These are phyloP conservation scores for Wickerhamomyces bisporus DNA, from an alignment of 805 yeast species.

Conservation along the genomic window DNA sequence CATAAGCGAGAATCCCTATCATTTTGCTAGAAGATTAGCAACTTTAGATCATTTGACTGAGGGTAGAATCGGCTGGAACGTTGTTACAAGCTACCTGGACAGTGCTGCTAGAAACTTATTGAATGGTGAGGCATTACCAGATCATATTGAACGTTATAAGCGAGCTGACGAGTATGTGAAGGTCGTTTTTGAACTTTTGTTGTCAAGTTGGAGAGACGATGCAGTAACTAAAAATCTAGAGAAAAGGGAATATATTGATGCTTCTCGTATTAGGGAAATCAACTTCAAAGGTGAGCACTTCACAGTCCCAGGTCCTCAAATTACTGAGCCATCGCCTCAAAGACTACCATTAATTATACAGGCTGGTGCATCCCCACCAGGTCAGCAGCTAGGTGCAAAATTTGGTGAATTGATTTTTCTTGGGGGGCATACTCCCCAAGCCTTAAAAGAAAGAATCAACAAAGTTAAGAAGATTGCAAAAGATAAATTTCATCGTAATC, in stretches of 20 bases:
- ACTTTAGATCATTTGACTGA: conserved; percentile 36
- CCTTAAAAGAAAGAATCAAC: conserved; percentile 25
- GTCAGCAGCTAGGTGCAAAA: conserved; percentile 37
- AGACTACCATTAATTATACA: conserved; percentile 39
- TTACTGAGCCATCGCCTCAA: conserved; percentile 39
- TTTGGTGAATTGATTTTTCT: conserved; percentile 38
- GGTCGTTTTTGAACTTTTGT: conserved; percentile 34
- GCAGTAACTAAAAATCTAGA: conserved; percentile 22
- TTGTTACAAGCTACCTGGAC: conserved; percentile 35
- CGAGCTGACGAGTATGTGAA: conserved; percentile 38
- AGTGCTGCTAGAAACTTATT: conserved; percentile 33
- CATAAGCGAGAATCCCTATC: conserved; percentile 36
- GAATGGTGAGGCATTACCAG: conserved; percentile 15
- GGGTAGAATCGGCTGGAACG: conserved; percentile 39
- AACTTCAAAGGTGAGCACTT: conserved; percentile 35
- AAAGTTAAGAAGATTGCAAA: conserved; percentile 29
- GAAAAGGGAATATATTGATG: conserved; percentile 31
- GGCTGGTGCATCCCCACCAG: conserved; percentile 38
- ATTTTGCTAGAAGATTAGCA: conserved; percentile 33
- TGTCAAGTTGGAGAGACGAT: conserved; percentile 41
- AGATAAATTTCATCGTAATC: conserved; percentile 31
- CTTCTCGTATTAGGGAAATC: conserved; percentile 33
- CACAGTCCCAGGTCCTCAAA: conserved; percentile 38
- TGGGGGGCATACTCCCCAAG: conserved; percentile 30
- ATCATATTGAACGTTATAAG: conserved; percentile 27